A percentile compares a stretch with the other conserved stretches of the same genome.
phyloP scores from a whole-genome alignment of 1,284 basidiomycete genomes.

The Ceratobasidium sp. region DNA sequence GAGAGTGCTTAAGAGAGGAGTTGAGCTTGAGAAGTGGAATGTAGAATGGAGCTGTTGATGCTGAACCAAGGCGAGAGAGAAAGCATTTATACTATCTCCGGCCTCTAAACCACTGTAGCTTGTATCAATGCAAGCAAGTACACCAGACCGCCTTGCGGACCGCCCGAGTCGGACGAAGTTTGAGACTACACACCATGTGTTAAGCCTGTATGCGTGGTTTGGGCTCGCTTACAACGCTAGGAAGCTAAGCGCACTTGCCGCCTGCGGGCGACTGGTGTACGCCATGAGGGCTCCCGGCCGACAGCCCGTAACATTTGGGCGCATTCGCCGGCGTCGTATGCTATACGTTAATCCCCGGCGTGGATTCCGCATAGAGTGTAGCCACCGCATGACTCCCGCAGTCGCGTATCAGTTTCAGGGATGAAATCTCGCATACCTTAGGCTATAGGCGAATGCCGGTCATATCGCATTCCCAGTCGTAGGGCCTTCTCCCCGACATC shows the following conservation, averaged over 20 bases:
- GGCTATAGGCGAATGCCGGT: neutral
- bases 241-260: neutral
- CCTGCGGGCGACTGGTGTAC: neutral
- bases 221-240: conserved; percentile 4
- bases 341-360: neutral
- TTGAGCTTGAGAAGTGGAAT: too few species aligned
- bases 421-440: neutral
- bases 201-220: neutral
- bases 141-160: too few species aligned
- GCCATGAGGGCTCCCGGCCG: neutral
- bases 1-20: too few species aligned
- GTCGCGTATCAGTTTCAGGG: conserved; percentile 1
- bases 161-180: too few species aligned
- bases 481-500: neutral
- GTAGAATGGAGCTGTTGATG: too few species aligned
- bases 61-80: neutral
- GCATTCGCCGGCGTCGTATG: neutral
- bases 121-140: too few species aligned
- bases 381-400: neutral
- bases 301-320: neutral
- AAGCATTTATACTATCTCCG: neutral
- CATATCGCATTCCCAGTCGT: neutral
- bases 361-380: neutral
- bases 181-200: too few species aligned
- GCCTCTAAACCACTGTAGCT: too few species aligned